Conservation (phyloP, 768 basidiomycete species). For the Pulveroboletus frians region DNA sequence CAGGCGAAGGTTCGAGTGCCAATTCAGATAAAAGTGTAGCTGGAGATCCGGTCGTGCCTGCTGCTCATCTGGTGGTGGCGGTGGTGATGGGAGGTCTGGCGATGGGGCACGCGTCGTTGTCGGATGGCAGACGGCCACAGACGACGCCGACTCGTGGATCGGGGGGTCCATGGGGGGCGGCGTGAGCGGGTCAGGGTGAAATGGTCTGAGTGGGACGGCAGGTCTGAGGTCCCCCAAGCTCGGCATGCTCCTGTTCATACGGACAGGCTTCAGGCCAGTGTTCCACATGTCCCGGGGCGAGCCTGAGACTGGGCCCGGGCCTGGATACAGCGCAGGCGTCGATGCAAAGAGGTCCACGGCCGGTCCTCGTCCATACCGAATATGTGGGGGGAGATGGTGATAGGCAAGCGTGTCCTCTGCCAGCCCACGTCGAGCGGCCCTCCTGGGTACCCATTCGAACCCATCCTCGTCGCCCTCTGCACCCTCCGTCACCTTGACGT, state of each 20-base stretch:
- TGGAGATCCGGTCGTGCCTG: constrained; percentile 63
- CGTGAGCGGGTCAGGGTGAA: constrained; percentile 33
- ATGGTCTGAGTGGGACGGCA: constrained; percentile 25
- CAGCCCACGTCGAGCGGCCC: constrained; percentile 52
- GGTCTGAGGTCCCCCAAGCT: constrained; percentile 36
- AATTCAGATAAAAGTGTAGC: constrained; percentile 77
- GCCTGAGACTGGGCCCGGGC: neutral
- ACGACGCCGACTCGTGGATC: constrained; percentile 10
- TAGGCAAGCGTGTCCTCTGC: constrained; percentile 51
- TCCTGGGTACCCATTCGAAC: constrained; percentile 77
- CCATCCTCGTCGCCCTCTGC: constrained; percentile 64
- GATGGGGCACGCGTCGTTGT: constrained; percentile 12
- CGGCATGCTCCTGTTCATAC: constrained; percentile 30
- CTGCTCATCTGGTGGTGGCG: constrained; percentile 21
- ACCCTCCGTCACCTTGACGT: constrained; percentile 46
- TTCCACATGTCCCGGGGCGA: constrained; percentile 44
- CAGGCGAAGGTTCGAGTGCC: constrained; percentile 84
- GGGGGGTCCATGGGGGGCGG: constrained; percentile 20
- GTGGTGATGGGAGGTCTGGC: neutral
- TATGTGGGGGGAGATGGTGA: constrained; percentile 68
- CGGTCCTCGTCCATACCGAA: constrained; percentile 58
- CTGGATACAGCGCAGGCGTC: constrained; percentile 40
- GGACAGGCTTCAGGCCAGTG: constrained; percentile 18
- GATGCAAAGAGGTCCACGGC: constrained; percentile 55
- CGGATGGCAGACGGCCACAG: constrained; percentile 12